Base-by-base conservation (phyloP, 1,284 basidiomycete genomes). In the Ceratobasidium papillatum region DNA sequence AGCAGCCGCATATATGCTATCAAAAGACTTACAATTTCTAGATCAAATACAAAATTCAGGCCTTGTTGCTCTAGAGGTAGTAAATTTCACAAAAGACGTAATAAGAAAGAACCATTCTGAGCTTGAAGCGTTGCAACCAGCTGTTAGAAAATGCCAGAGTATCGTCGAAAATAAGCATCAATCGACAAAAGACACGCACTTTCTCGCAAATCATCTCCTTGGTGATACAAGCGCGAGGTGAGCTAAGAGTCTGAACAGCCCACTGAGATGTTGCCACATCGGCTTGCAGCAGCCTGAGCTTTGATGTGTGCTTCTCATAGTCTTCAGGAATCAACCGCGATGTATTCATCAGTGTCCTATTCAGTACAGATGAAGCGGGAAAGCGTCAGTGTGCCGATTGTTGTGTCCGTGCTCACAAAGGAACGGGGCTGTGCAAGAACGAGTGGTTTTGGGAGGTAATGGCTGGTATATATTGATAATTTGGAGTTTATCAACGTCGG, bases 11-110 rank as follows among this genome's bases (percentile, higher is more conserved):
- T 30, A 51, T 49, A 27, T 25, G n/a, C 22, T 2, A 1, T 34
- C 25, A 22, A 19, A 27, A 25, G 36, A 68, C 65, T 54, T 34
- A 56, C 65, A 22, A n/a, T 17, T 54, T 27, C 65, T 51, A 82
- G 0, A 83, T 75, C 0, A 38, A 56, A 0, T 75, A 32, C 1
- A 79, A 82, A 81, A 83, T 83, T 82, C 81, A 83, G 11, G 81
- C 81, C 38, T 80, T 82, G 17, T 78, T 74, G 76, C 81, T 82
- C 77, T 77, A 79, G 17, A 56, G 66, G 68, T 82, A 82, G 45
- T 78, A 64, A 74, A 82, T 62, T n/a, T 62, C 73, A 45, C 65
- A 47, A n/a, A 54, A 74, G 34, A 30, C 36, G 27, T 43, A 74
- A 7, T 14, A 7, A 22, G 38, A n/a, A 43, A 74, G 61, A 3